Evolutionary conservation across 2,329 filamentous ascomycete genomes (phyloP), one percentile per base, ranked within the genome.

Genomic region (Apiospora koreana): DNA sequence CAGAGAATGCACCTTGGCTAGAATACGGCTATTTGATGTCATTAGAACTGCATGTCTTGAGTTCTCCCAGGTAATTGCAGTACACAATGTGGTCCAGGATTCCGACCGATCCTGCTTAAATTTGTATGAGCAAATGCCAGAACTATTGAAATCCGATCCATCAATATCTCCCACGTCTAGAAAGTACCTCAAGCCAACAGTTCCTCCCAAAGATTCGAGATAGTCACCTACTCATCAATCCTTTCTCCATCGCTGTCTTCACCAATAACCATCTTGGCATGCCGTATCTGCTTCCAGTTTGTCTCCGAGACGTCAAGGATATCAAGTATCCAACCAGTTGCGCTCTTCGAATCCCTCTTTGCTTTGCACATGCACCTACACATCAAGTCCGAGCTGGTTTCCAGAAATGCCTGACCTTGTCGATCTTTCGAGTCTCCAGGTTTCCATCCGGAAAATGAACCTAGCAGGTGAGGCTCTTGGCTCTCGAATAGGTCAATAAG

Each of bases 401-500:
- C 71, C 21, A 79, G 58, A 70, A 79, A 79, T 10, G 48, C 68
- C n/a, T 72, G 71, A 65, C 78, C 77, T 25, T 79, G 74, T 12
- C 69, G 72, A 58, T 79, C 77, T 45, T 76, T 25, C 41, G 73
- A 75, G 66, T 76, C 75, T 2, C 73, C 75, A 16, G 69, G 66
- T 72, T 74, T 75, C 78, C 78, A 80, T 62, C 72, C 74, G 16
- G 74, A 68, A 21, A 78, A 71, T 23, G 74, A 72, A 2, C 75
- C 78, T n/a, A 73, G 71, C 21, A 77, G 78, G 64, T 86, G 87
- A 0, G 89, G 90, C 6, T 86, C 85, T 14, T 82, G 83, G 25
- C 88, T 84, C 71, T 88, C 87, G 73, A 89, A 90, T 0, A 93
- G 78, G 74, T 92, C 90, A 48, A 83, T 82, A 67, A 93, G 87